Evolutionary conservation across 345 rosid genomes (phyloP), one percentile per base, ranked within the genome.

Genomic region (Brassica napus): DNA sequence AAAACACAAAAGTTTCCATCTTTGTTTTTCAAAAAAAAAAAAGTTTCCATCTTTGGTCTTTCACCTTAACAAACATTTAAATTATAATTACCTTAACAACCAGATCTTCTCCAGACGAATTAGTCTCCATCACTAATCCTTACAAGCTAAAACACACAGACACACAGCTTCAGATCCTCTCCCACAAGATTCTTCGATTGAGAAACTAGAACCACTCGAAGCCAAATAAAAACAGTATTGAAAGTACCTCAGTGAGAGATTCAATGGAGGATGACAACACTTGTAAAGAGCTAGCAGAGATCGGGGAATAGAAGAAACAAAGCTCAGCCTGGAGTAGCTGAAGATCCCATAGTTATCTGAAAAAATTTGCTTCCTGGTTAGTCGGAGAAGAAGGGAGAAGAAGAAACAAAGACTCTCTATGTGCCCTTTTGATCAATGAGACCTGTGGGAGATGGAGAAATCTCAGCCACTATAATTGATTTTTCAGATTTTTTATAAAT

Each of bases 381-480:
- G 14, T 16, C 37, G 58, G 42, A 57, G 42, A 68, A 67, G 42
- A 34, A n/a, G 47, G 21, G 3, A 66, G 61, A 18, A 37, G 69
- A 32, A 15, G 37, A 6, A 62, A 71, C 55, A 21, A 12, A 11
- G 32, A 66, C 55, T 64, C 62, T 21, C 34, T 44, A n/a, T 47
- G 6, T 49, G 30, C 4, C 6, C 55, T 63, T 55, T n/a, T 75
- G 72, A 52, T 69, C 68, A 80, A 54, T 7, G 73, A 62, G 60
- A 68, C 58, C 78, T 73, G 63, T n/a, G 11, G 11, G 44, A 73
- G 11, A 54, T 63, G 73, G 83, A 72, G 32, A 75, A 81, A 75
- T n/a, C 83, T 80, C 83, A 75, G 83, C 83, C 83, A 80, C 83
- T 75, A 75, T 39, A 6, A 35, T 55, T 60, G n/a, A 10, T 59